A percentile compares a stretch with the other conserved stretches of the same genome.
phyloP scores from a whole-genome alignment of 768 basidiomycete species.

The Bullera alba region DNA sequence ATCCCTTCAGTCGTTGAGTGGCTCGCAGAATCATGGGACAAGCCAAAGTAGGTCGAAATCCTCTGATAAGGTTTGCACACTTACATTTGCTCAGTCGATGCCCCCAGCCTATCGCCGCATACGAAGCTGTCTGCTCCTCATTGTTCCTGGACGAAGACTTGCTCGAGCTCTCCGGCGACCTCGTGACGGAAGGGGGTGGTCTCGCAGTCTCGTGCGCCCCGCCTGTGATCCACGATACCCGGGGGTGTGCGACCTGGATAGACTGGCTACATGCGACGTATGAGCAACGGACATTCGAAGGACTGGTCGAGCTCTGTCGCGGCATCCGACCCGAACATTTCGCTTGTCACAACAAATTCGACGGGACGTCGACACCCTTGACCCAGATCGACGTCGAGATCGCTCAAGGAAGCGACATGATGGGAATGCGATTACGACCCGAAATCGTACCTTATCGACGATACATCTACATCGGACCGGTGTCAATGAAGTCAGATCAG shows the following conservation, averaged over 20 bases:
- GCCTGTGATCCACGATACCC: constrained; percentile 10
- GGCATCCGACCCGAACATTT: constrained; percentile 4
- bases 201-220: constrained; percentile 20
- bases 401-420: constrained; percentile 24
- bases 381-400: constrained; percentile 18
- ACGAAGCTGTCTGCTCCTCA: constrained; percentile 10
- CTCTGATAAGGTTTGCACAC: not conserved
- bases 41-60: constrained; percentile 8
- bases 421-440: constrained; percentile 11
- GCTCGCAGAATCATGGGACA: constrained; percentile 9
- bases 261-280: constrained; percentile 10
- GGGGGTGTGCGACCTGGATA: constrained; percentile 16
- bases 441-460: constrained; percentile 19
- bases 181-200: constrained; percentile 20
- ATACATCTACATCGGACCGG: constrained; percentile 23
- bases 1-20: constrained; percentile 22
- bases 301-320: constrained; percentile 8
- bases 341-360: not conserved
- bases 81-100: constrained; percentile 14
- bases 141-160: constrained; percentile 19
- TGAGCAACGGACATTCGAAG: constrained; percentile 4
- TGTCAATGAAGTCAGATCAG: constrained; percentile 5
- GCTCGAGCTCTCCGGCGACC: constrained; percentile 13
- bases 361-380: not conserved
- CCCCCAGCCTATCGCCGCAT: constrained; percentile 19